Evolutionary conservation across 495 filamentous ascomycete genomes (phyloP).

Genomic region (Pseudoneurospora amorphoporcata): DNA sequence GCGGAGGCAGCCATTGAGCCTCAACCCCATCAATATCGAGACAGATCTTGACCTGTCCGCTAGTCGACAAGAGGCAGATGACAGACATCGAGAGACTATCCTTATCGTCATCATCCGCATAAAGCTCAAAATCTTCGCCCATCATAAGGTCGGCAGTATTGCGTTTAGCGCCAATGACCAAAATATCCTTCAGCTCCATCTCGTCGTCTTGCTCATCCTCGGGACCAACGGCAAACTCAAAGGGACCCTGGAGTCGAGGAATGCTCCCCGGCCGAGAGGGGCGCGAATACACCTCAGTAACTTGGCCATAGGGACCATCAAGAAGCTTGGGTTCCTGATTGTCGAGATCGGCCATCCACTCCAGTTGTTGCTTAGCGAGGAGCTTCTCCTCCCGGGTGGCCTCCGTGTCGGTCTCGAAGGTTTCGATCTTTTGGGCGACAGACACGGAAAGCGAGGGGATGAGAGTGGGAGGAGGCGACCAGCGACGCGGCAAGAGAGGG

Average conservation of each 20-base stretch:
- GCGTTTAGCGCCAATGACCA: constrained; percentile 42
- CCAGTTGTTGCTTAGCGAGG: constrained; percentile 59
- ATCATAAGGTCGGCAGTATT: constrained; percentile 49
- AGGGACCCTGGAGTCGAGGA: constrained; percentile 78
- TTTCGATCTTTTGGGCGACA: constrained; percentile 55
- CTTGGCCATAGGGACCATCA: constrained; percentile 28
- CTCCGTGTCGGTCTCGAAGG: constrained; percentile 46
- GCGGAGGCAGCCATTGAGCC: constrained; percentile 72
- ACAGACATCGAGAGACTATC: constrained; percentile 61
- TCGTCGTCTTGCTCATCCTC: constrained; percentile 61
- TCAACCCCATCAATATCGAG: constrained; percentile 72
- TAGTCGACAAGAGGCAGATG: constrained; percentile 64
- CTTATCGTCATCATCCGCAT: constrained; percentile 44
- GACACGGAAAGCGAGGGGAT: constrained; percentile 68
- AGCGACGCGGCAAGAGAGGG: constrained; percentile 71
- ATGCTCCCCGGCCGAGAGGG: constrained; percentile 60
- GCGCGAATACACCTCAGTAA: constrained; percentile 54
- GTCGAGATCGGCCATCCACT: constrained; percentile 77
- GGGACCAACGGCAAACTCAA: constrained; percentile 54
- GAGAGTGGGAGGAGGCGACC: constrained; percentile 64
- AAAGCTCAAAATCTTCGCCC: constrained; percentile 47
- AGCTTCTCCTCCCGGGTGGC: constrained; percentile 45
- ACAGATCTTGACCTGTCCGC: constrained; percentile 64
- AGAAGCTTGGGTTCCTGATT: constrained; percentile 55
- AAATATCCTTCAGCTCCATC: constrained; percentile 44